Conservation (phyloP, 2,329 filamentous ascomycete species). For the Aspergillus felis region DNA sequence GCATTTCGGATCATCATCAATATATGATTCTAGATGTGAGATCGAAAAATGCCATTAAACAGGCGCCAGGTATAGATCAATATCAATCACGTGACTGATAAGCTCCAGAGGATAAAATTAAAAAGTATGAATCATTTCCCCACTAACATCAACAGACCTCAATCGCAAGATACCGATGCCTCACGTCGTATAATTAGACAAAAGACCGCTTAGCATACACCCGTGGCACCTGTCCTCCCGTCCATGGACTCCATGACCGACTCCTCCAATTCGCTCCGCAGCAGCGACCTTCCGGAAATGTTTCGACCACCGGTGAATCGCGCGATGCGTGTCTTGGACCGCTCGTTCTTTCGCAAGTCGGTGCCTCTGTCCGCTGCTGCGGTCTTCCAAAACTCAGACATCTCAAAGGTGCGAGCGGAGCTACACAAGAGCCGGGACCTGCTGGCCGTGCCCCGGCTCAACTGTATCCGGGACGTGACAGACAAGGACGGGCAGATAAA, state of each 20-base stretch:
- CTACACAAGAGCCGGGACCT: slow-evolving; percentile 65
- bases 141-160: not conserved
- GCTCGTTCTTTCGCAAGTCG: slow-evolving; percentile 73
- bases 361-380: slow-evolving; percentile 74
- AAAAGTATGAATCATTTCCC: not conserved
- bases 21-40: not conserved
- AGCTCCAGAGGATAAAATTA: slow-evolving; percentile 6
- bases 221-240: not conserved
- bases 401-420: slow-evolving; percentile 65
- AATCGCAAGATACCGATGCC: not conserved
- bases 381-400: slow-evolving; percentile 69
- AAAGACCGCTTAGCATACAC: not conserved
- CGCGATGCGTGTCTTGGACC: slow-evolving; percentile 75
- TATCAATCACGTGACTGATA: slow-evolving; percentile 23
- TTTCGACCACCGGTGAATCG: slow-evolving; percentile 79
- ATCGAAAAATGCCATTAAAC: no score
- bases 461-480: slow-evolving; percentile 56
- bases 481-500: slow-evolving; percentile 47
- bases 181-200: not conserved
- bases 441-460: slow-evolving; percentile 60
- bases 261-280: slow-evolving; percentile 14
- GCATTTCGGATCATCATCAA: not conserved
- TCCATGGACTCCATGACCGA: slow-evolving; percentile 13
- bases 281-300: slow-evolving; percentile 43
- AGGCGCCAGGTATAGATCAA: not conserved